These are phyloP conservation scores for Purshia tridentata DNA, from an alignment of 306 rosid species.

Conservation along the genomic window DNA sequence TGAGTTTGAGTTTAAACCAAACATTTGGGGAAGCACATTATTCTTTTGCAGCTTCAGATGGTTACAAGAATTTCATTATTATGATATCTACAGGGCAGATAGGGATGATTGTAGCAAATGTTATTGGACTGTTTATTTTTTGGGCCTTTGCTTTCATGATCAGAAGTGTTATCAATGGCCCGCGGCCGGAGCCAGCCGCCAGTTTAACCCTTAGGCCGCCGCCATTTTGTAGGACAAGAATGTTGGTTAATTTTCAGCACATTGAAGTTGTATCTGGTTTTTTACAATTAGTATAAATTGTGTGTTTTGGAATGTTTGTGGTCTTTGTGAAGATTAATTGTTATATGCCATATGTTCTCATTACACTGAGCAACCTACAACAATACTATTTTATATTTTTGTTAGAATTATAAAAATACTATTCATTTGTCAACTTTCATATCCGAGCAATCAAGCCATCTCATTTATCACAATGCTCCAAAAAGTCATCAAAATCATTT, in stretches of 20 bases:
- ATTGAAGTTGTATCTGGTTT: too few relatives aligned
- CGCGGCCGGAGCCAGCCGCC: background rate
- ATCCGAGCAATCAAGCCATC: too few relatives aligned
- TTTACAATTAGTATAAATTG: too few relatives aligned
- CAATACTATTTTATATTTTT: too few relatives aligned
- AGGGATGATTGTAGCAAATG: constrained; percentile 16
- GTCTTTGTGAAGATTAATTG: too few relatives aligned
- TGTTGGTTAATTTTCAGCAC: background rate
- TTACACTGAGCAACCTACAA: too few relatives aligned
- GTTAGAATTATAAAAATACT: too few relatives aligned
- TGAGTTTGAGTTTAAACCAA: constrained; percentile 13
- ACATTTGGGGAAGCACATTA: background rate
- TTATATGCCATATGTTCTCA: too few relatives aligned
- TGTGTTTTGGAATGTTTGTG: background rate
- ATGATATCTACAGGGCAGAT: background rate
- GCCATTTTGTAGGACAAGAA: background rate
- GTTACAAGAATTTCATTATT: background rate
- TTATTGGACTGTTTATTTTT: constrained; percentile 2
- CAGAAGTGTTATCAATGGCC: background rate
- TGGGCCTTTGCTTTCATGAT: constrained; percentile 9
- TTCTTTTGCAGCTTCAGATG: constrained; percentile 19
- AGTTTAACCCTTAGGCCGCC: background rate
- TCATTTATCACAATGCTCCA: too few relatives aligned
- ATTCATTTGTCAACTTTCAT: too few relatives aligned
- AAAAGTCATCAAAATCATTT: too few relatives aligned